phyloP scores from a whole-genome alignment of 1,284 basidiomycete species.

The Testicularia cyperi region DNA sequence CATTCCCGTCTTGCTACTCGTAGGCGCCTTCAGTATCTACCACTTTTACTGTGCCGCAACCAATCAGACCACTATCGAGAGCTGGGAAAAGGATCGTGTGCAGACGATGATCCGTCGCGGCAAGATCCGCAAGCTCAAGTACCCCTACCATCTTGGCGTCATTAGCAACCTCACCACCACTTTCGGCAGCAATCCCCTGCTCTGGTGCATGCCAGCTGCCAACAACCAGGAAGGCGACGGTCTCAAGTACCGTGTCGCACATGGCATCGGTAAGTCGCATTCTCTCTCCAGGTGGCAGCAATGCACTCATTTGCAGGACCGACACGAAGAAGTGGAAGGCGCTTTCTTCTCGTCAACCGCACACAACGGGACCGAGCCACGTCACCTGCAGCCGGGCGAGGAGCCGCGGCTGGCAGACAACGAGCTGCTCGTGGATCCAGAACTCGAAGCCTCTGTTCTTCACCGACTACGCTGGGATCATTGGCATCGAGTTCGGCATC shows the following conservation, averaged over 20 bases:
- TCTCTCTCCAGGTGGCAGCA: neutral
- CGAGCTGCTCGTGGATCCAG: constrained; percentile 10
- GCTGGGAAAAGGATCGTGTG: constrained; percentile 95
- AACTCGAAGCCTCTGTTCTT: constrained; percentile 24
- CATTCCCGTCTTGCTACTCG: constrained; percentile 78
- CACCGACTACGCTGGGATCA: constrained; percentile 28
- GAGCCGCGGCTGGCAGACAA: constrained; percentile 1
- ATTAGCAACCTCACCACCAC: constrained; percentile 74
- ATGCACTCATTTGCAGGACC: neutral
- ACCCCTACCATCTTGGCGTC: constrained; percentile 82
- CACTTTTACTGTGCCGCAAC: constrained; percentile 78
- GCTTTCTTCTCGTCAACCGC: neutral
- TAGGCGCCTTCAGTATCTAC: constrained; percentile 76
- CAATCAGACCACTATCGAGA: constrained; percentile 94
- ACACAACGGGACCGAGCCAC: neutral
- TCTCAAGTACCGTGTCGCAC: constrained; percentile 65
- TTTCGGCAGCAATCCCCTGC: constrained; percentile 71
- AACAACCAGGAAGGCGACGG: constrained; percentile 69
- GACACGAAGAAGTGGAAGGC: neutral
- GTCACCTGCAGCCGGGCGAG: neutral
- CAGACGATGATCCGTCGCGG: constrained; percentile 81
- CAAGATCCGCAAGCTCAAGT: constrained; percentile 78
- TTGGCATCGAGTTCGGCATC: constrained; percentile 11
- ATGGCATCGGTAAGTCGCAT: constrained; percentile 10
- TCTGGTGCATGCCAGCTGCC: constrained; percentile 72